These are phyloP conservation scores for Aspergillus cavernicola DNA, from an alignment of 495 filamentous ascomycete genomes.

Conservation along the genomic window DNA sequence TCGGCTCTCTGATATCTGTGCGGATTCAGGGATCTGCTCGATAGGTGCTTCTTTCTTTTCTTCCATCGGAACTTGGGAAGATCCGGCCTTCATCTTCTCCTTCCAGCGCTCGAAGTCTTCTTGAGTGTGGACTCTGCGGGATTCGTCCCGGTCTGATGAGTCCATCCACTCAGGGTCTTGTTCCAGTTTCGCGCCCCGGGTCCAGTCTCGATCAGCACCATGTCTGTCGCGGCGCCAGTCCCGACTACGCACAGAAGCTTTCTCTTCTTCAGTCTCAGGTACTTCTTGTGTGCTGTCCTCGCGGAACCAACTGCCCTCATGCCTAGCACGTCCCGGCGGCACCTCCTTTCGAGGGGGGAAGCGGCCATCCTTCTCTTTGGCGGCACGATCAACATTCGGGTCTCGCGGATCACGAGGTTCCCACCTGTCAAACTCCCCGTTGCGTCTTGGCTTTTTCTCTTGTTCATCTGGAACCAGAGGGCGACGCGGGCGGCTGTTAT, in stretches of 20 bases:
- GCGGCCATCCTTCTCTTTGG: constrained; percentile 43
- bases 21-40: constrained; percentile 21
- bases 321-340: constrained; percentile 42
- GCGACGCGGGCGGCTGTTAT: constrained; percentile 50
- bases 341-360: constrained; percentile 46
- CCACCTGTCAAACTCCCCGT: constrained; percentile 64
- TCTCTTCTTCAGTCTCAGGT: constrained; percentile 54
- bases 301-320: constrained; percentile 56
- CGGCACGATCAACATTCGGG: constrained; percentile 43
- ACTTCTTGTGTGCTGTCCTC: constrained; percentile 51
- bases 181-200: constrained; percentile 51
- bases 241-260: constrained; percentile 50
- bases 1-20: constrained; percentile 30
- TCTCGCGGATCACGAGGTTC: constrained; percentile 47
- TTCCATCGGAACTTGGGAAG: constrained; percentile 33
- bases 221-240: constrained; percentile 63
- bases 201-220: constrained; percentile 62
- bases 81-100: constrained; percentile 76
- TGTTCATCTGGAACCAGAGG: constrained; percentile 52
- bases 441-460: constrained; percentile 50
- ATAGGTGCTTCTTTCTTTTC: constrained; percentile 44
- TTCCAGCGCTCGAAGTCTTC: constrained; percentile 97
- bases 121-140: constrained; percentile 66
- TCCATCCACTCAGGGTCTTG: constrained; percentile 87
- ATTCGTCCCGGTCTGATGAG: constrained; percentile 65